Evolutionary conservation across 148 eudicot species (phyloP), one percentile per base, ranked within the genome.

Genomic region (Vaccinium darrowii): DNA sequence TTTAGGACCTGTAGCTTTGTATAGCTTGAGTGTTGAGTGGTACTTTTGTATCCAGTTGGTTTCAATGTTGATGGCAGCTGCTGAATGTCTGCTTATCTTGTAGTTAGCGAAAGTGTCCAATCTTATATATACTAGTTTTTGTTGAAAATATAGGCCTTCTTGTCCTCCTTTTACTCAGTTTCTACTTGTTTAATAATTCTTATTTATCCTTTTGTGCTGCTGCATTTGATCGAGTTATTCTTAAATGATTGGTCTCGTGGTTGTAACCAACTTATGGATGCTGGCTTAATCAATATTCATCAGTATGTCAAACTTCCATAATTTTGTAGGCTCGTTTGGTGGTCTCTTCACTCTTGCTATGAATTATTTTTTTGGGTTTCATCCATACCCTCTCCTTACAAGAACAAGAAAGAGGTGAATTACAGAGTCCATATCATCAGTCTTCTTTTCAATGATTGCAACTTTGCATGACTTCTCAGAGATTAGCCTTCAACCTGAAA

Each of bases 391-490:
- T 25, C 39, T 39, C 18, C 56, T 11, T 77, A 10, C 56, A 51
- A 16, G 25, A 51, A 77, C 1, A 67, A 77, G 23, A 50, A n/a
- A 18, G 33, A 50, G 43, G 5, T 52, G 39, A 23, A 78, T 65
- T 62, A 21, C 49, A 23, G 74, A 43, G 83, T 62, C 47, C 50
- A 39, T 50, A 65, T 79, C 19, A 50, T 25, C 39, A 47, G 27
- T n/a, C 7, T 53, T 69, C 56, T 25, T 67, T 15, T 33, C 76
- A 15, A 67, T 65, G 23, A 25, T 52, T 67, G 58, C 47, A 65
- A 50, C n/a, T 81, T 81, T 81, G 57, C 75, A n/a, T 62, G 75
- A 47, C 39, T 81, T 43, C 75, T 49, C 12, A 62, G 75, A 23
- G 18, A 79, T 15, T 8, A n/a, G 58, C 27, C 6, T 60, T 57